These are phyloP conservation scores for Globisporangium spinosum DNA, from an alignment of 352 stramenopile genomes.

Conservation along the genomic window DNA sequence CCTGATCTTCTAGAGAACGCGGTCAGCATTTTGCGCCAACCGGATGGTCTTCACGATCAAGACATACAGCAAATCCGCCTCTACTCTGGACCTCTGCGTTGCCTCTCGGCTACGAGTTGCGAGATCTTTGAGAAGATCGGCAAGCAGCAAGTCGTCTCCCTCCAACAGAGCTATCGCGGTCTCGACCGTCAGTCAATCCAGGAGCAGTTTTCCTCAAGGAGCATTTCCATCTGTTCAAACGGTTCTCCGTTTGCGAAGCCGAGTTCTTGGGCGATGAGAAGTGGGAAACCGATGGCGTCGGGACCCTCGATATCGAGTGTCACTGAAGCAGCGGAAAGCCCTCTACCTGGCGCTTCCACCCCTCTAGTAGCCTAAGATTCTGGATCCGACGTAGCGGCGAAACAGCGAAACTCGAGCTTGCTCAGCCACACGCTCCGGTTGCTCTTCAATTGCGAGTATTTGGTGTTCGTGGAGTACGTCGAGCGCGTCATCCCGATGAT, in stretches of 20 bases:
- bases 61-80: neutral
- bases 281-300: too few species aligned
- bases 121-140: neutral
- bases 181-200: neutral
- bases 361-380: neutral
- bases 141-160: neutral
- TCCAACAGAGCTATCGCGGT: neutral
- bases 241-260: too few species aligned
- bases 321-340: neutral
- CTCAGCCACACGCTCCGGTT: constrained; percentile 18
- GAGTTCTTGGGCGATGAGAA: too few species aligned
- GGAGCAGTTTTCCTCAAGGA: too few species aligned
- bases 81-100: neutral
- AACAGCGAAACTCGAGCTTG: neutral
- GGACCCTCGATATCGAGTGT: too few species aligned
- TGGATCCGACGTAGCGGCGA: neutral
- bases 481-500: constrained; percentile 33
- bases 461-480: constrained; percentile 34
- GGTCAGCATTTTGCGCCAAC: neutral
- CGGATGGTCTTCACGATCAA: neutral
- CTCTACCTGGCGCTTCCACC: neutral
- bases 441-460: constrained; percentile 33
- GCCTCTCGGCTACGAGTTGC: neutral
- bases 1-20: neutral
- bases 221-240: too few species aligned